These are phyloP conservation scores for Discostella stelligera DNA, from an alignment of 352 stramenopile species.

Conservation along the genomic window DNA sequence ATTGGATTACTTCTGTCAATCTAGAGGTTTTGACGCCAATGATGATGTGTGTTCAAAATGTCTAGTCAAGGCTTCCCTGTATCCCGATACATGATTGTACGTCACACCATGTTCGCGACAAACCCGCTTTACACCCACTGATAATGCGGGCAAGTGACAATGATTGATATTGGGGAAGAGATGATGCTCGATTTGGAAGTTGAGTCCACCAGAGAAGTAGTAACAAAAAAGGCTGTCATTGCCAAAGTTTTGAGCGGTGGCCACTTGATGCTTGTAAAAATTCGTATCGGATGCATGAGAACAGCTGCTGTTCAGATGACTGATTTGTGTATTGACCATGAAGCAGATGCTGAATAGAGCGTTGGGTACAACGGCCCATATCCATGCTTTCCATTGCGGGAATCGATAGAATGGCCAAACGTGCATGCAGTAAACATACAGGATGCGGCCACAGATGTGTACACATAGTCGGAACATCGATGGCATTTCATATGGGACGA, in stretches of 20 bases:
- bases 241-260: conserved; percentile 90
- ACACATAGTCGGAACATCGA: conserved; percentile 17
- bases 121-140: conserved; percentile 88
- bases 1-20: not conserved
- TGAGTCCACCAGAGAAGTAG: conserved; percentile 89
- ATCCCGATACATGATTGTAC: conserved; percentile 75
- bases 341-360: conserved; percentile 45
- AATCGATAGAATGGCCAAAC: conserved; percentile 53
- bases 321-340: conserved; percentile 61
- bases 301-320: conserved; percentile 41
- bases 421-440: conserved; percentile 38
- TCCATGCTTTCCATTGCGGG: conserved; percentile 46
- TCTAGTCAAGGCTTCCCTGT: conserved; percentile 17
- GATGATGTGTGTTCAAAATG: conserved; percentile 21
- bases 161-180: conserved; percentile 84
- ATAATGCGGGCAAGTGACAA: conserved; percentile 89
- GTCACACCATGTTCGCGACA: conserved; percentile 91
- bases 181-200: conserved; percentile 91
- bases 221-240: conserved; percentile 84
- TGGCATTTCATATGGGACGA: conserved; percentile 42
- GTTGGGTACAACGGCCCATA: conserved; percentile 45
- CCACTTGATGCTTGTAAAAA: conserved; percentile 84
- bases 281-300: conserved; percentile 40
- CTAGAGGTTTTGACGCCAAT: not conserved
- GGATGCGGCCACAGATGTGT: conserved; percentile 40